Base-by-base conservation (phyloP, 208 protist genomes). In the Angomonas deanei region DNA sequence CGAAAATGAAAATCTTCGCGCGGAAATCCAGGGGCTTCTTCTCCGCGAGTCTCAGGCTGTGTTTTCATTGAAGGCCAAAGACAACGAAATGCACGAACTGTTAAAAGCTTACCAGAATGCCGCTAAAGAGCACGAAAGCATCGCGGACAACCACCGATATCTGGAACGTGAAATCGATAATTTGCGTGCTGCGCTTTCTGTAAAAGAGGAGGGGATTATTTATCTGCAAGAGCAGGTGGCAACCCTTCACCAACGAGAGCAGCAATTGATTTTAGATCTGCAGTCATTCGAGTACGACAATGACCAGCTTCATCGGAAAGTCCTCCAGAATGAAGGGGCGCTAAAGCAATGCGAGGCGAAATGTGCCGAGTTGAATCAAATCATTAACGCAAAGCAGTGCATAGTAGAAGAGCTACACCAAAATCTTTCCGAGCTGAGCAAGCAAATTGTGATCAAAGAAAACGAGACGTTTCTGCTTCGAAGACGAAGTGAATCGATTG, bases 221-320 rank as follows among this genome's bases (percentile, higher is more conserved):
- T 87, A 79, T 57, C 56, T 94, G 1, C 88, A 90, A 53, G 84
- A 91, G 58, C 88, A 94, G 55, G 17, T 90, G 49, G 71, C 69
- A 49, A 67, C 73, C 11, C 64, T 94, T 17, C 82, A 91, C 50
- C 68, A 82, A 46, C 76, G 76, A 21, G 88, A 94, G 63, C 85
- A 94, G 52, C 88, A 94, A 49, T 69, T 91, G 27, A 70, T 80
- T 17, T 55, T 94, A 8, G 84, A 94, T 68, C 54, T 91, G 24
- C 88, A 94, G 47, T 69, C 82, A 11, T 85, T 85, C 50, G 88
- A 92, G 50, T 91, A 91, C 53, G 82, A 92, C 54, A 91, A 90
- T 48, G 72, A 76, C 23, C 78, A 84, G 31, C 71, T 91, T 1
- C 84, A 94, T 57, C 77, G 86, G 10, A 74, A 79, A 17, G 48